Base-by-base conservation (phyloP, 805 yeast species). In the Candida cerambycidarum region DNA sequence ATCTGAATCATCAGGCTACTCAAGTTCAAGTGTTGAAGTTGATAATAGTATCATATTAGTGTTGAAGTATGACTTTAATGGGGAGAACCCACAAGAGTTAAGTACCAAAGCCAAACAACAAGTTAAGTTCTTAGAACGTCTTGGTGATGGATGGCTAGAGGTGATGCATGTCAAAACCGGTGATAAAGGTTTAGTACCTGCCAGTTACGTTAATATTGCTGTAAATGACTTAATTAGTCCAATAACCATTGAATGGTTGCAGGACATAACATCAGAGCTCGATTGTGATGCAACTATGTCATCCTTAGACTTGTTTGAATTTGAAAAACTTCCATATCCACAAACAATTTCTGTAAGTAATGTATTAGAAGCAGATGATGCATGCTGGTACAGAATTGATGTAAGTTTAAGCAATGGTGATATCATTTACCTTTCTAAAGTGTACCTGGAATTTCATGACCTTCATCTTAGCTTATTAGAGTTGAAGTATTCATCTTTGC, bases 141-240 rank as follows among this genome's bases (percentile, higher is more conserved):
- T 62, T 2, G 73, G 71, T 2, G 65, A 66, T 46, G 75, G 74
- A 17, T 68, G 73, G 74, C 42, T 69, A 18, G 44, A 53, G 29
- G 73, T 69, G 3, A 61, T 60, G 43, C 44, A 48, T 14, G 45
- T 68, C 18, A 61, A 57, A 32, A 47, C 55, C 8, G 50, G 46
- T 24, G 35, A 43, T 11, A 42, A 24, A 8, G 75, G 75, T 0
- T 49, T 62, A 4, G 61, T 69, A 24, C 74, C 75, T 5, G 71
- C 73, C 3, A 58, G 63, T 35, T 68, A 65, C 45, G 64, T 67
- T 13, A 65, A 61, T 13, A 69, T 69, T 14, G 65, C 62, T 6
- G 65, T 67, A n/a, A 69, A 68, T 41, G 74, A 69, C 41, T 44
- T 52, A 4, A 45, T 47, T n/a, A 53, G 53, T 10, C 73, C 75